phyloP scores from a whole-genome alignment of 2,329 filamentous ascomycete species.

The Trichoderma atrobrunneum region DNA sequence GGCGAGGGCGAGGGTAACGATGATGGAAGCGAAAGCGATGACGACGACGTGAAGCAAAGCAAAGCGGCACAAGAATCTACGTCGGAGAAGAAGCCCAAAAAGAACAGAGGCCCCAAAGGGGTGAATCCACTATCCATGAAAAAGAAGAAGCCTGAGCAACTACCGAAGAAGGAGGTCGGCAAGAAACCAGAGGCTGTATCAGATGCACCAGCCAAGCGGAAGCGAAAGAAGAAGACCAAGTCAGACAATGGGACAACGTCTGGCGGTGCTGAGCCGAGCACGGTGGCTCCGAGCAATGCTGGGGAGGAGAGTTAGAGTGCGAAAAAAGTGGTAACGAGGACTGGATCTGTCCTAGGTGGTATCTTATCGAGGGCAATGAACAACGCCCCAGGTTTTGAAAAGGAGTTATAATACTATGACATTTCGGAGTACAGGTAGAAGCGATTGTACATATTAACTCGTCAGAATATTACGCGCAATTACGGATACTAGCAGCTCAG shows the following conservation, averaged over 20 bases:
- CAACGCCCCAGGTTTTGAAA: neutral
- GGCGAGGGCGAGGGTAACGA: conserved; percentile 31
- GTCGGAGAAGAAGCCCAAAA: conserved; percentile 27
- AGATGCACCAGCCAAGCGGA: conserved; percentile 31
- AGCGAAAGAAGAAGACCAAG: conserved; percentile 34
- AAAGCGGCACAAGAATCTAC: conserved; percentile 22
- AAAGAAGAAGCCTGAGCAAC: conserved; percentile 47
- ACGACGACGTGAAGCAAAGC: conserved; percentile 25
- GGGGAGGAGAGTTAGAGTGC: conserved; percentile 24
- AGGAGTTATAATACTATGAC: neutral
- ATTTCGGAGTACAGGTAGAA: conserved; percentile 2
- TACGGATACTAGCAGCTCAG: neutral
- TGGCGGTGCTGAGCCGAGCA: conserved; percentile 19
- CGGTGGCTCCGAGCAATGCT: conserved; percentile 17
- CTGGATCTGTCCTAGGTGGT: neutral
- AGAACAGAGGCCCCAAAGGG: conserved; percentile 59
- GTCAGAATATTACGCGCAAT: neutral
- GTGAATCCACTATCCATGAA: conserved; percentile 69
- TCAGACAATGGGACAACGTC: conserved; percentile 21
- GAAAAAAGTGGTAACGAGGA: neutral
- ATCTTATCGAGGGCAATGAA: neutral
- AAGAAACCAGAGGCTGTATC: conserved; percentile 24
- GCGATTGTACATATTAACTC: conserved; percentile 4
- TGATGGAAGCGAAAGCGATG: conserved; percentile 31
- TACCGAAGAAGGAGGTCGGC: conserved; percentile 25